Evolutionary conservation across 2,329 filamentous ascomycete genomes (phyloP), one percentile per base, ranked within the genome.

Genomic region (Hymenoscyphus infarciens): DNA sequence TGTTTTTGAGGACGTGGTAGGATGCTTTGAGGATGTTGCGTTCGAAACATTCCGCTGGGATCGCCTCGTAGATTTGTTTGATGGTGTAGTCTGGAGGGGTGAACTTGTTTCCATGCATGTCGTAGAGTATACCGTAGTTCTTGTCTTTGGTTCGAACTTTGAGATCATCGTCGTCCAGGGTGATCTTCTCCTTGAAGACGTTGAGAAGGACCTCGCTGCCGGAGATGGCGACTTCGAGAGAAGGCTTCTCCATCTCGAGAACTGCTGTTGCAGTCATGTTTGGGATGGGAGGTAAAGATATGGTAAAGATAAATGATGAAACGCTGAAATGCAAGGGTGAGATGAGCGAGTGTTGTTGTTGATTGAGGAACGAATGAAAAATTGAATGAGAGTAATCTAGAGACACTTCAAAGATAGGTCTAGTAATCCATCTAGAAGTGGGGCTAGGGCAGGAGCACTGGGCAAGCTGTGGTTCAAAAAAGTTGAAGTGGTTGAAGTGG

Each of bases 41-140:
- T 82, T 97, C 83, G 78, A 90, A 98, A 85, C 95, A 99, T 83
- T 97, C 95, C 79, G 93, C 91, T 68, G 95, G 95, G 70, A 99
- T 99, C 75, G 94, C 95, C 79, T 97, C 90, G 74, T 92, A 89
- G 75, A 99, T 94, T 75, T 99, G 86, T 83, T 97, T 97, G 84
- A 99, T 96, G 75, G 92, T 96, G 82, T 90, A 99, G 79, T 98
- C 89, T 70, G 95, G 95, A 63, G 96, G 83, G 77, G 91, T 83
- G 81, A 99, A 99, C 73, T 92, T 85, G 78, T 98, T 97, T 78
- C 95, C 95, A 76, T 96, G 95, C 13, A 92, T 94, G 80, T 99
- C 93, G 68, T 95, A 73, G 70, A 99, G 85, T 76, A 87, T 86
- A 71, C 85, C 86, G 70, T 84, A 87, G 69, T 71, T 68, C 63